phyloP scores from a whole-genome alignment of 2,329 filamentous ascomycete species.

The Chalaropsis thielavioides region DNA sequence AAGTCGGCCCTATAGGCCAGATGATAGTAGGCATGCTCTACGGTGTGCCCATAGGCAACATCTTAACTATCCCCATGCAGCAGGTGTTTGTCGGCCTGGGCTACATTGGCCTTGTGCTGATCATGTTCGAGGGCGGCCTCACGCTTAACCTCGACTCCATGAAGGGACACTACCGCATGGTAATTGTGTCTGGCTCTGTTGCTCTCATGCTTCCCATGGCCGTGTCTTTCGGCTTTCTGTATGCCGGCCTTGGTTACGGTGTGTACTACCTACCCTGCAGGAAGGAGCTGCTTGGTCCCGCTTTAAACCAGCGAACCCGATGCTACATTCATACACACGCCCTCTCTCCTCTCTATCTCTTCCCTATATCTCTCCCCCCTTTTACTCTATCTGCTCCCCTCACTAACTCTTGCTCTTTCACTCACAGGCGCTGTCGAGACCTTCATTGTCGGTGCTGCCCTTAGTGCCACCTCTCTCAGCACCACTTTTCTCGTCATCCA shows the following conservation, averaged over 20 bases:
- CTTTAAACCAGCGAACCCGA: neutral
- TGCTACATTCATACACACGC: neutral
- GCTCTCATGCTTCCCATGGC: slow-evolving; percentile 34
- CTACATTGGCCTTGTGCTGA: slow-evolving; percentile 35
- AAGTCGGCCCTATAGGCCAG: slow-evolving; percentile 33
- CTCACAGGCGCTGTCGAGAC: slow-evolving; percentile 20
- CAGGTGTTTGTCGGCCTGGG: slow-evolving; percentile 33
- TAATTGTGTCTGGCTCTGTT: slow-evolving; percentile 28
- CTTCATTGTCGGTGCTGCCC: slow-evolving; percentile 23
- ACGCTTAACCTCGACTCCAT: slow-evolving; percentile 33
- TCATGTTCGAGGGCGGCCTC: slow-evolving; percentile 38
- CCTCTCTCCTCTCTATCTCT: too few species aligned
- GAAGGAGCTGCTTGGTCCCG: neutral
- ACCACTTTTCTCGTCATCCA: slow-evolving; percentile 26
- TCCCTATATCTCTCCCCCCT: too few species aligned
- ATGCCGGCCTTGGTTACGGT: slow-evolving; percentile 30
- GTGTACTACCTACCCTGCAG: neutral
- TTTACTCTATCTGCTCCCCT: neutral
- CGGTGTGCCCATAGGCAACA: slow-evolving; percentile 31
- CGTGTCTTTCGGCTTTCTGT: slow-evolving; percentile 30
- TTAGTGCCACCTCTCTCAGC: slow-evolving; percentile 25
- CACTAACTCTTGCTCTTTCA: neutral
- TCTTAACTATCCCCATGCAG: slow-evolving; percentile 30
- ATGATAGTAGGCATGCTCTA: slow-evolving; percentile 35
- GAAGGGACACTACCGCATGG: slow-evolving; percentile 31